A percentile compares a stretch with the other conserved stretches of the same genome.
These are phyloP conservation scores for Diplocarpon mali DNA, from an alignment of 2,329 filamentous ascomycete species.

Conservation along the genomic window DNA sequence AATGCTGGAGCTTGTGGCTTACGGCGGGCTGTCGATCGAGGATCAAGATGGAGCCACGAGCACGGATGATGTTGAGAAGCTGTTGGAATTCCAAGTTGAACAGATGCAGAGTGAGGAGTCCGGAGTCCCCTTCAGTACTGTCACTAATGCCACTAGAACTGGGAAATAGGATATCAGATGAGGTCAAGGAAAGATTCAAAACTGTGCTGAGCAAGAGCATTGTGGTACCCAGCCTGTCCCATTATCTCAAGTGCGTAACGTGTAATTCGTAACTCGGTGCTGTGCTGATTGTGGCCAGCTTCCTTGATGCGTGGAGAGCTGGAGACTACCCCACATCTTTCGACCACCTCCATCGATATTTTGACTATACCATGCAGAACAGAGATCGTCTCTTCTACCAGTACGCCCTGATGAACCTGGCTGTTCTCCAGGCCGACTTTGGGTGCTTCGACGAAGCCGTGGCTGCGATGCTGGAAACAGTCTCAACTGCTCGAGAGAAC, in stretches of 20 bases:
- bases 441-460: slow-evolving; percentile 83
- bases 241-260: slow-evolving; percentile 55
- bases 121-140: background rate
- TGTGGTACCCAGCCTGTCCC: slow-evolving; percentile 59
- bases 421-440: slow-evolving; percentile 90
- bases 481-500: slow-evolving; percentile 88
- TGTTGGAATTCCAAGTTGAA: slow-evolving; percentile 81
- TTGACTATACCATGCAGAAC: slow-evolving; percentile 89
- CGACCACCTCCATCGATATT: slow-evolving; percentile 86
- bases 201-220: slow-evolving; percentile 56
- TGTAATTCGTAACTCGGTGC: background rate
- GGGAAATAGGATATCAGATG: slow-evolving; percentile 65
- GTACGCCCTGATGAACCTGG: slow-evolving; percentile 86
- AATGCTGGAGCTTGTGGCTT: slow-evolving; percentile 26
- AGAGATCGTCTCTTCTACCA: slow-evolving; percentile 81
- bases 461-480: slow-evolving; percentile 89
- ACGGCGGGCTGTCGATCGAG: slow-evolving; percentile 14
- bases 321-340: slow-evolving; percentile 86
- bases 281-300: slow-evolving; percentile 38
- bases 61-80: slow-evolving; percentile 65
- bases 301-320: slow-evolving; percentile 83
- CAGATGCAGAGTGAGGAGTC: slow-evolving; percentile 64
- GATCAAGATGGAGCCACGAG: slow-evolving; percentile 42
- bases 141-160: slow-evolving; percentile 38
- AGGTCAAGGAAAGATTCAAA: slow-evolving; percentile 61